These are phyloP conservation scores for Nematocida sp. DNA, from an alignment of 371 early-diverging fungal genomes.

Conservation along the genomic window DNA sequence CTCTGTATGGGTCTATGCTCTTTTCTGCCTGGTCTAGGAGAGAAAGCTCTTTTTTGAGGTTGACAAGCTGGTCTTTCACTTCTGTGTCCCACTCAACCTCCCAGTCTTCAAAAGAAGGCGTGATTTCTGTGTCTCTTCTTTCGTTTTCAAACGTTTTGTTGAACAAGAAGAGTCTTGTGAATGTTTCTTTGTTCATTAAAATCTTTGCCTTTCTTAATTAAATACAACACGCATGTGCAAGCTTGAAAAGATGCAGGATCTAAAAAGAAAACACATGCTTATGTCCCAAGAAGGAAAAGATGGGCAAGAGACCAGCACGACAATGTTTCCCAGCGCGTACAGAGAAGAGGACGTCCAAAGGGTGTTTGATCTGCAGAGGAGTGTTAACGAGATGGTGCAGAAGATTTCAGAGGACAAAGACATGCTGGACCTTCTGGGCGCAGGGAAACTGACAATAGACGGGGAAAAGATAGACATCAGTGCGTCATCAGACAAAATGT, in stretches of 20 bases:
- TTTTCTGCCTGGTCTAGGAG: not conserved
- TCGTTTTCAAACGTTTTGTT: constrained; percentile 10
- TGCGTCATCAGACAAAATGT: not conserved
- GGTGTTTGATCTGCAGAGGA: not conserved
- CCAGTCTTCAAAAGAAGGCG: not conserved
- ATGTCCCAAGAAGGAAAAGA: not conserved
- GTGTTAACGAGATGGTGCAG: not conserved
- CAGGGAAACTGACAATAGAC: not conserved
- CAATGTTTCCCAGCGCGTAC: not conserved
- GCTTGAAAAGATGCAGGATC: not conserved
- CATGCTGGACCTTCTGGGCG: not conserved
- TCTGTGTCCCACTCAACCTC: constrained; percentile 40
- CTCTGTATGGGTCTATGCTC: not conserved
- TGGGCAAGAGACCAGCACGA: not conserved
- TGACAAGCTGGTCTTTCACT: constrained; percentile 29
- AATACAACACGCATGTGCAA: not conserved
- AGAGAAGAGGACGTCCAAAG: not conserved
- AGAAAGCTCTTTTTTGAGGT: constrained; percentile 21
- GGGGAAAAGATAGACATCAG: not conserved
- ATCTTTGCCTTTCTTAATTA: not conserved
- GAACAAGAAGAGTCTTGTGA: constrained; percentile 28
- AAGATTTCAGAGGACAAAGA: not conserved
- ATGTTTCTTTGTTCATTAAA: constrained; percentile 43
- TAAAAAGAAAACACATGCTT: no score
- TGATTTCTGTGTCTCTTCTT: not conserved